A percentile compares a stretch with the other conserved stretches of the same genome.
These are phyloP conservation scores for Boletus semigastroideus DNA, from an alignment of 1,284 basidiomycete genomes.

Conservation along the genomic window DNA sequence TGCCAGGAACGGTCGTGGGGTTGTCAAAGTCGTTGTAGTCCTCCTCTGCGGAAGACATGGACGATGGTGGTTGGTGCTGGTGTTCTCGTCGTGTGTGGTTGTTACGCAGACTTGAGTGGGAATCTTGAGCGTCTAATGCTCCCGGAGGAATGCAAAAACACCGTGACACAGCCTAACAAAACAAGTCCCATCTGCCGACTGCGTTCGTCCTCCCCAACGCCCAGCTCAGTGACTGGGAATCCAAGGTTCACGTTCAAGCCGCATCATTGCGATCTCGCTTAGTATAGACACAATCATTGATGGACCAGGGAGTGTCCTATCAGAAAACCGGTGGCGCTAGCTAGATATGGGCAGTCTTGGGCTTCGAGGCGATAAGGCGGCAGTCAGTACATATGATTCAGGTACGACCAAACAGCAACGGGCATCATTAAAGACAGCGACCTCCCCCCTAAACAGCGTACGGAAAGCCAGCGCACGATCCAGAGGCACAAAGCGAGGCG, in stretches of 20 bases:
- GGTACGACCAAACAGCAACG: not conserved
- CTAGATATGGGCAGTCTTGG: not conserved
- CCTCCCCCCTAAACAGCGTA: constrained; percentile 1
- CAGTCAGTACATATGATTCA: not conserved
- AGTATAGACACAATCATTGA: too few relatives aligned
- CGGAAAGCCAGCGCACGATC: constrained; percentile 12
- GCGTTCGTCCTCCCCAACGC: too few relatives aligned
- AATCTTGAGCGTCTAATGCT: too few relatives aligned
- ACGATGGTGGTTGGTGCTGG: not conserved
- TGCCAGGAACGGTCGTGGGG: constrained; percentile 14
- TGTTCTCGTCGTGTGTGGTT: not conserved
- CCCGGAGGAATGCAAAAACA: too few relatives aligned
- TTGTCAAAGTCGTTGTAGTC: constrained; percentile 40
- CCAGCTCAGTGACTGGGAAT: too few relatives aligned
- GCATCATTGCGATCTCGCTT: too few relatives aligned
- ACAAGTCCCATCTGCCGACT: too few relatives aligned
- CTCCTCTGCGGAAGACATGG: constrained; percentile 53
- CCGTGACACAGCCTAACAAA: too few relatives aligned
- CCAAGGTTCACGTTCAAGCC: too few relatives aligned
- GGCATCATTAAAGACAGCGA: constrained; percentile 5
- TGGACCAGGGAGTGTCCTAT: too few relatives aligned
- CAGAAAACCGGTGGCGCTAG: too few relatives aligned
- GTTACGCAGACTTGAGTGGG: too few relatives aligned
- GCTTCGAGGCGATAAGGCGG: not conserved
- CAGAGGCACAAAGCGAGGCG: constrained; percentile 5